Evolutionary conservation across 1,284 basidiomycete species (phyloP), one percentile per base, ranked within the genome.

Genomic region (Meira nashicola): DNA sequence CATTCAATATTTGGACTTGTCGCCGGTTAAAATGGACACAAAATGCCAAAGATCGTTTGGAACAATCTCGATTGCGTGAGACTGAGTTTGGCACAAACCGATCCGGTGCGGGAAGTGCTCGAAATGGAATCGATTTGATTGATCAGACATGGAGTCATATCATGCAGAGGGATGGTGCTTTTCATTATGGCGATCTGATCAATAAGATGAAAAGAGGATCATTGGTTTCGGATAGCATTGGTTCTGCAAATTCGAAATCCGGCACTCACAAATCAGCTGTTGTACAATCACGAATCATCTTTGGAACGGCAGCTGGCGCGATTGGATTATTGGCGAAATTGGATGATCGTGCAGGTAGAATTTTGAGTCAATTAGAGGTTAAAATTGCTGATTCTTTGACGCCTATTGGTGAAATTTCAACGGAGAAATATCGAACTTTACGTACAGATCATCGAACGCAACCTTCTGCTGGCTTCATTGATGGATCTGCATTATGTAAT

Each of bases 161-260:
- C 23, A 74, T 76, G 70, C 68, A 71, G 39, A 57, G 73, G 19
- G 59, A 56, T 4, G 71, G 64, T 5, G 66, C 63, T 8, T 76
- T 50, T 62, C 75, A 77, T 57, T 72, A 73, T 46, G 75, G 74
- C 23, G 75, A 77, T 54, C 64, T 75, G 66, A 62, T 77, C 49
- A 75, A 76, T 64, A 65, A 59, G 41, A 66, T 77, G 44, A 49
- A 47, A 14, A 40, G 65, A 21, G 46, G 46, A 3, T n/a, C 46
- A n/a, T 23, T 48, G 46, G 25, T 23, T 14, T n/a, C 46, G 25
- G 25, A 48, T 12, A 63, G 63, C 55, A 48, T 47, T 15, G 57
- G 28, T 19, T 41, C 40, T 9, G 38, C 41, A 19, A n/a, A 25
- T n/a, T 33, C 54, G 9, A 49, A 37, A 17, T 1, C 57, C 14